phyloP scores from a whole-genome alignment of 495 filamentous ascomycete genomes.

The Pseudomonodictys pantanalensis region DNA sequence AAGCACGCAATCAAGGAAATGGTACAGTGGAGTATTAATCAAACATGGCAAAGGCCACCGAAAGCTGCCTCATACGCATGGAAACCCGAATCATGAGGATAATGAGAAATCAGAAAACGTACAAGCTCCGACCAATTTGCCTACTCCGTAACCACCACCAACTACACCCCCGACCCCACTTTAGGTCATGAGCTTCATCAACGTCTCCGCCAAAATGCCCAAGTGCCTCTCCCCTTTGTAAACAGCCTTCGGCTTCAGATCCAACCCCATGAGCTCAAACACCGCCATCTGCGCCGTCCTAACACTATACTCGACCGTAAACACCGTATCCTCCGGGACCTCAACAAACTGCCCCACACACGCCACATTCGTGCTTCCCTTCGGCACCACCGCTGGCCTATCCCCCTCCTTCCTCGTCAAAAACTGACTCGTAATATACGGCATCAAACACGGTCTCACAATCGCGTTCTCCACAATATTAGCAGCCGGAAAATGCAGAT shows the following conservation, averaged over 20 bases:
- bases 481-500: conserved; percentile 34
- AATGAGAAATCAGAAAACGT: too few species aligned
- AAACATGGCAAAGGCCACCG: too few species aligned
- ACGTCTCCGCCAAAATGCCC: conserved; percentile 28
- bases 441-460: conserved; percentile 37
- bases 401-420: conserved; percentile 37
- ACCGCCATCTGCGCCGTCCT: conserved; percentile 46
- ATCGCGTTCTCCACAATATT: conserved; percentile 15
- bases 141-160: too few species aligned
- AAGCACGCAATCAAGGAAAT: too few species aligned
- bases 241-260: conserved; percentile 30
- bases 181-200: conserved; percentile 24
- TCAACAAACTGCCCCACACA: conserved; percentile 48
- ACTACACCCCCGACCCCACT: too few species aligned
- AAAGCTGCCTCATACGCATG: too few species aligned
- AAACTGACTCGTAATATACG: conserved; percentile 41
- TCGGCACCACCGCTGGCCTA: conserved; percentile 42
- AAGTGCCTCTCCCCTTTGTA: conserved; percentile 34
- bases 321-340: conserved; percentile 42
- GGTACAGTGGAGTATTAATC: too few species aligned
- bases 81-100: too few species aligned
- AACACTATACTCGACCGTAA: conserved; percentile 48
- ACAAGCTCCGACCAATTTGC: too few species aligned
- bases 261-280: conserved; percentile 29
- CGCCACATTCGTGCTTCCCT: conserved; percentile 41